Conservation (phyloP, 345 rosid genomes). For the Populus pruinosa region DNA sequence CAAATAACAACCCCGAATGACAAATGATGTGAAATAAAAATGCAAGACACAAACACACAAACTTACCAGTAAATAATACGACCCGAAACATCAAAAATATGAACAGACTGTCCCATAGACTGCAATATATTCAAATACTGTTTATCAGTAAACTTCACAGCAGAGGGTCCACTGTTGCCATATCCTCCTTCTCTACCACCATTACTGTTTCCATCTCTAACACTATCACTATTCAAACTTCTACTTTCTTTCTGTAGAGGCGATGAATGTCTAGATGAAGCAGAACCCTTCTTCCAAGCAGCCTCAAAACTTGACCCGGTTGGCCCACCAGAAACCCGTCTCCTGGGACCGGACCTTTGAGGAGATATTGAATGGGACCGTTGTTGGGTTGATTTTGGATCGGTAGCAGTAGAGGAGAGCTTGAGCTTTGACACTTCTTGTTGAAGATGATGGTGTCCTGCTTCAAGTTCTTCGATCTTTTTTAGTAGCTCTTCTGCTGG, state of each 20-base stretch:
- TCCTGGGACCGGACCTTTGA: constrained; percentile 45
- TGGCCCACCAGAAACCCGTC: constrained; percentile 23
- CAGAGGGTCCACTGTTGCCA: constrained; percentile 45
- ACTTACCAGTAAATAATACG: constrained; percentile 82
- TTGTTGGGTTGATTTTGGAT: constrained; percentile 39
- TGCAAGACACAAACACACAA: neutral
- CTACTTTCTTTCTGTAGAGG: constrained; percentile 80
- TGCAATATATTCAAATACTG: constrained; percentile 87
- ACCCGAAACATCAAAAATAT: constrained; percentile 58
- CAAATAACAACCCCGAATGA: neutral
- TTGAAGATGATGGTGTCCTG: constrained; percentile 73
- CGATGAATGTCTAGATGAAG: constrained; percentile 71
- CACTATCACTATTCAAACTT: neutral
- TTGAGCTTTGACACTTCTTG: constrained; percentile 76
- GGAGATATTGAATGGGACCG: constrained; percentile 91
- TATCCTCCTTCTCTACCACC: constrained; percentile 21
- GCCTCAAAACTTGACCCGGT: neutral
- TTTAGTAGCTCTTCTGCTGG: constrained; percentile 70
- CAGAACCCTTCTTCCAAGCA: constrained; percentile 56
- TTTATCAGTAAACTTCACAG: constrained; percentile 53
- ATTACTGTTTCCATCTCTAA: neutral
- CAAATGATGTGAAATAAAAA: neutral
- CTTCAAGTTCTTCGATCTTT: constrained; percentile 89
- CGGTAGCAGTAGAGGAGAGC: constrained; percentile 29
- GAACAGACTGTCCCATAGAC: constrained; percentile 92